A percentile compares a stretch with the other conserved stretches of the same genome.
Conservation (phyloP, 2,329 filamentous ascomycete species). For the Hymenoscyphus repandus region DNA sequence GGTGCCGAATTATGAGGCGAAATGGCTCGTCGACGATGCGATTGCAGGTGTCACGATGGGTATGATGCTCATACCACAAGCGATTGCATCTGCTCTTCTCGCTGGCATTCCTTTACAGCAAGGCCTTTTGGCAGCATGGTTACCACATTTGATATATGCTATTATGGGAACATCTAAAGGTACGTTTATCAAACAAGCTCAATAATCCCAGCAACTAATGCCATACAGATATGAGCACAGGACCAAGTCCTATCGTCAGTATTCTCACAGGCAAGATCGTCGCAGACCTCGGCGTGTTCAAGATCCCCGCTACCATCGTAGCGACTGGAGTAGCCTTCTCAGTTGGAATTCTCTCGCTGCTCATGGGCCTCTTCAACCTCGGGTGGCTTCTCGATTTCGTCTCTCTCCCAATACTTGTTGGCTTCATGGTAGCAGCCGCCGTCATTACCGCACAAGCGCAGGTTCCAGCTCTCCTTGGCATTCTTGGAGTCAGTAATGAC, state of each 20-base stretch:
- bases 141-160: conserved; percentile 51
- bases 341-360: conserved; percentile 56
- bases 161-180: conserved; percentile 60
- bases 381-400: conserved; percentile 63
- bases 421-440: conserved; percentile 62
- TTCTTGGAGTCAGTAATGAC: conserved; percentile 42
- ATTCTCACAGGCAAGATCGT: conserved; percentile 59
- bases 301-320: conserved; percentile 42
- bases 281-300: conserved; percentile 46
- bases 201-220: too few relatives aligned
- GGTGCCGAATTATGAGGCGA: conserved; percentile 55
- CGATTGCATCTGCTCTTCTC: conserved; percentile 57
- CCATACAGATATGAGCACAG: conserved; percentile 51
- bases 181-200: too few relatives aligned
- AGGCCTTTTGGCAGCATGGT: conserved; percentile 55
- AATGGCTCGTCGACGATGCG: conserved; percentile 57
- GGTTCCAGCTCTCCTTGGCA: conserved; percentile 34
- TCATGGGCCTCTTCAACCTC: conserved; percentile 55
- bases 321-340: conserved; percentile 58
- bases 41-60: conserved; percentile 58
- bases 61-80: conserved; percentile 56
- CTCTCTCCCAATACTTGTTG: conserved; percentile 57
- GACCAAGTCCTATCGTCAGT: conserved; percentile 60
- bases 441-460: conserved; percentile 63
- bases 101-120: conserved; percentile 57